Base-by-base conservation (phyloP, 192 early-diverging fungal genomes). In the Coemansia brasiliensis region DNA sequence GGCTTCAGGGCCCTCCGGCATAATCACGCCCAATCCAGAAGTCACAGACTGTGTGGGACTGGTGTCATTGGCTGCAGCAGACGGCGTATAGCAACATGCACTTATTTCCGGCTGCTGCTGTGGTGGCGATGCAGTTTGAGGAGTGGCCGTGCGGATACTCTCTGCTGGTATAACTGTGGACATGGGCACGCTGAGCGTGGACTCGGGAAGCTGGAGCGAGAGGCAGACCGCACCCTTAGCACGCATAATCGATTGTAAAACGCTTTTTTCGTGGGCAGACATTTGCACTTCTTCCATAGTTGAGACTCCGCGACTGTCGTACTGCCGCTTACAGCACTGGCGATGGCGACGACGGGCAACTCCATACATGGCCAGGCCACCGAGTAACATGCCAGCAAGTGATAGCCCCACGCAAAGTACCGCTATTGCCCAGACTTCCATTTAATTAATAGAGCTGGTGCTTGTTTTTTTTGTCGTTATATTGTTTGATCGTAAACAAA, bases 191-290 rank as follows among this genome's bases (percentile, higher is more conserved):
- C 55, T 41, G 29, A 75, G 51, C 11, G 58, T 42, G n/a, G 66
- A 52, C 18, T 75, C 72, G 5, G 72, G 72, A 0, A 75, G 52
- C 38, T 38, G 62, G 10, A 65, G 61, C 13, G 61, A 60, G 21
- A 75, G 57, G 41, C 63, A 65, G 39, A 65, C 27, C 13, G 66
- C 51, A 22, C 62, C 62, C 55, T 62, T 59, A 24, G 55, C 48
- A 29, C 39, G 43, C 15, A 56, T 35, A 20, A 68, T 69, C n/a
- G 27, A 52, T 38, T 64, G 65, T 48, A 76, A 17, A 11, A 62
- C 61, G 22, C 49, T 44, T 25, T 69, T 69, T 52, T 76, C 73
- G 9, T 45, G 57, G 4, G 57, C 57, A 0, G 66, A 65, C 57
- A 69, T 60, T 17, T 69, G 65, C 9, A 66, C 61, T 20, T 64